Evolutionary conservation across 345 rosid species (phyloP), one percentile per base, ranked within the genome.

Genomic region (Mercurialis annua): DNA sequence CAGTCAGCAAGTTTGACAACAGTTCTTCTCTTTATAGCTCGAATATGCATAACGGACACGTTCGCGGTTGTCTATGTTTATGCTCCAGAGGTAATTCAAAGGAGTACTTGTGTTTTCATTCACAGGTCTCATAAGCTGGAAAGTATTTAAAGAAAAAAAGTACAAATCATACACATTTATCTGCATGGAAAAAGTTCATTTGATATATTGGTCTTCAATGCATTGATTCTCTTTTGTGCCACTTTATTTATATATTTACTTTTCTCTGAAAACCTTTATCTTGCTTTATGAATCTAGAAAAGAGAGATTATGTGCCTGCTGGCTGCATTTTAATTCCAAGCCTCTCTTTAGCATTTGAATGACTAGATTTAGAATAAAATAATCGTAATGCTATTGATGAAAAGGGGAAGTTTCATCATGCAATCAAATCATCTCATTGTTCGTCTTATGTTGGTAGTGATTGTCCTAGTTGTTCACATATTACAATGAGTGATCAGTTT

Each of bases 41-140:
- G 99, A 73, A 81, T 85, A 54, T 94, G 97, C 89, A 87, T 91
- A 73, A 85, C 96, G 5, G 86, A 80, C 27, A 81, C 90, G 60
- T 89, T 94, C 77, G 80, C 95, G 3, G 77, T 89, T 64, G 73
- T 87, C 56, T 94, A 73, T 66, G 83, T 94, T 33, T 91, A 87
- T 62, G 99, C 99, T 43, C 96, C 99, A 0, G 97, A 94, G 96
- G 96, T 85, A 85, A 68, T 30, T 40, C 10, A 16, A 14, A 27
- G 51, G 43, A 43, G 18, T n/a, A n/a, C n/a, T 26, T 50, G 15
- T 40, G 18, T 20, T 52, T 53, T 60, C 40, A 6, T 63, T 30
- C 12, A 27, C 29, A 3, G 40, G 50, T 29, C 43, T 55, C 55
- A 49, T 56, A 14, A 18, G 30, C 29, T 15, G 57, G 36, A 26